Evolutionary conservation across 805 yeast species (phyloP), one percentile per base, ranked within the genome.

Genomic region (Candida sakaeoensis): DNA sequence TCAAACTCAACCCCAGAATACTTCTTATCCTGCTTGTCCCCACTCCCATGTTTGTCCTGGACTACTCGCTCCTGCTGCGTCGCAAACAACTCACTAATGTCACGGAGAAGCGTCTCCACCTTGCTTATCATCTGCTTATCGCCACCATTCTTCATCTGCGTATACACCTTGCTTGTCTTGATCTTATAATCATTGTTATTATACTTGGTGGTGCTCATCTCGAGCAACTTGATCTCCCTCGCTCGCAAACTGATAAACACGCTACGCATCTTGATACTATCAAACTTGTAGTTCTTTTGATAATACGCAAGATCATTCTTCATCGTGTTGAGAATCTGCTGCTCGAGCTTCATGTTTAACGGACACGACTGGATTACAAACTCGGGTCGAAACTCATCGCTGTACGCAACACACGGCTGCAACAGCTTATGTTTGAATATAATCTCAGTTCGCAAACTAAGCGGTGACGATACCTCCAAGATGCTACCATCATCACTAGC

Each of bases 301-400:
- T 59, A 63, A 43, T 66, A 68, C 29, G 67, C 51, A 39, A 78
- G 52, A 48, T 77, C 82, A 41, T 65, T 67, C 48, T 72, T 77
- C 83, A 79, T 79, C 10, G 79, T 60, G 24, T 55, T 55, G 10
- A 68, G 53, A 8, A 79, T 67, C 38, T 69, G 75, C 7, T 65
- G 55, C 44, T 78, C 82, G 6, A 77, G 55, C 41, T 76, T 75
- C 10, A 72, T 65, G 15, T 66, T 60, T 12, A 68, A 57, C 1
- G 80, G 81, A 49, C 80, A 74, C 8, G 80, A 77, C 53, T 79
- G 85, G 19, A 77, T 44, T 10, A 61, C 54, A 48, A 70, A 77
- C 47, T 76, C 81, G 0, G 79, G 75, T 30, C 79, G 53, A 46
- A 65, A 77, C 42, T 74, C 76, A 19, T 75, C 77, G 3, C 69